A percentile compares a stretch with the other conserved stretches of the same genome.
These are phyloP conservation scores for Fallopia convolvulus DNA, from an alignment of 148 eudicot genomes.

Conservation along the genomic window DNA sequence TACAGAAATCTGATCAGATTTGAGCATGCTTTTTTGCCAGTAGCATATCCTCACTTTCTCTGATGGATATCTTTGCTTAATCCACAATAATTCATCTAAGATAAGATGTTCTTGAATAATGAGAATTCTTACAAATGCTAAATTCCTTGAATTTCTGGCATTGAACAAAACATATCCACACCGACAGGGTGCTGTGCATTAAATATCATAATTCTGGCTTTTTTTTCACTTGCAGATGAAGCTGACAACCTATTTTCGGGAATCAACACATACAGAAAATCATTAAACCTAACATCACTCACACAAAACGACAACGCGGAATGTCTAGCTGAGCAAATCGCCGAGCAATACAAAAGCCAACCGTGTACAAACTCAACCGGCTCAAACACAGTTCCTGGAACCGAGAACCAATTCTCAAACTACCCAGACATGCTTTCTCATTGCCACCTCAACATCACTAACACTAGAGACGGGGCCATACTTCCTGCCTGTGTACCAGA, in stretches of 20 bases:
- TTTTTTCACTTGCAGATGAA: conserved; percentile 31
- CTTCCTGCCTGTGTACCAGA: conserved; percentile 76
- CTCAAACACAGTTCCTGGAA: conserved; percentile 60
- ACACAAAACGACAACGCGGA: conserved; percentile 50
- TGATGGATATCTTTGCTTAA: neutral
- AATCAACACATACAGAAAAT: conserved; percentile 51
- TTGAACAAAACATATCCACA: neutral
- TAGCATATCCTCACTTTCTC: neutral
- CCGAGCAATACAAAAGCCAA: conserved; percentile 51
- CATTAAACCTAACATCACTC: conserved; percentile 43
- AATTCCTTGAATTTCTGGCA: neutral
- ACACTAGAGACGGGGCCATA: conserved; percentile 48
- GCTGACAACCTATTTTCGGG: conserved; percentile 57
- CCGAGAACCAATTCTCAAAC: conserved; percentile 44
- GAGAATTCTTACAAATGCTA: neutral
- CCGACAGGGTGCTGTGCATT: neutral
- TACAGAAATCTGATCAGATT: neutral
- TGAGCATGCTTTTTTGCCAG: too few species aligned
- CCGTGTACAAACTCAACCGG: conserved; percentile 69
- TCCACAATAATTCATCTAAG: neutral
- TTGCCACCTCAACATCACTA: conserved; percentile 50
- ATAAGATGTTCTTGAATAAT: neutral
- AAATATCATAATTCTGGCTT: neutral
- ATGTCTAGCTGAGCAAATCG: conserved; percentile 60
- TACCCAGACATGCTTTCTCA: conserved; percentile 42